Evolutionary conservation across 2,329 filamentous ascomycete species (phyloP).

Genomic region (Ustulina deusta): DNA sequence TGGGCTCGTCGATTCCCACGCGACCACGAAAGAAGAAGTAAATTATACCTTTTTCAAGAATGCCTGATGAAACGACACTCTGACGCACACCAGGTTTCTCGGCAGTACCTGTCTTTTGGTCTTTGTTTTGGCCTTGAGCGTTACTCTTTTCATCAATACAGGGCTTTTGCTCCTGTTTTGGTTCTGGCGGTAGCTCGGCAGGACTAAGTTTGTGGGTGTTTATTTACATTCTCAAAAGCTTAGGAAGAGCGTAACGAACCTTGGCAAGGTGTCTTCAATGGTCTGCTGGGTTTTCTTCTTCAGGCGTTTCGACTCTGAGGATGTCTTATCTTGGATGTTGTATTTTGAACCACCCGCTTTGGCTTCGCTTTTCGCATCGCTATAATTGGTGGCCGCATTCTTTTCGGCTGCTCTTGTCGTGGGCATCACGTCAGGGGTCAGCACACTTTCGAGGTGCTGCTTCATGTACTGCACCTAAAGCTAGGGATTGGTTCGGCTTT

Average conservation of each 20-base stretch:
- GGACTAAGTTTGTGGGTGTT: constrained; percentile 39
- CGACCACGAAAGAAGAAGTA: constrained; percentile 91
- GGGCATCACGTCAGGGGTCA: constrained; percentile 37
- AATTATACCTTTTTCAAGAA: constrained; percentile 88
- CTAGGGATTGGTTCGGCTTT: not conserved
- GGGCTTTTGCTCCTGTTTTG: constrained; percentile 33
- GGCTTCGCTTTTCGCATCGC: constrained; percentile 27
- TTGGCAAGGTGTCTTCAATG: constrained; percentile 62
- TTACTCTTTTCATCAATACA: constrained; percentile 17
- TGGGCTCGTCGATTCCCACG: constrained; percentile 77
- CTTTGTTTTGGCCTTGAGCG: constrained; percentile 58
- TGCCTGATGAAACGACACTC: constrained; percentile 58
- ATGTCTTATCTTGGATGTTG: constrained; percentile 48
- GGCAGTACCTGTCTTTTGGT: constrained; percentile 50
- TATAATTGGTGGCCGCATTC: constrained; percentile 19
- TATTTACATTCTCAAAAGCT: not conserved
- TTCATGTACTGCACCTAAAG: not conserved
- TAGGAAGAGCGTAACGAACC: constrained; percentile 34
- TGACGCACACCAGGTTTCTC: constrained; percentile 50
- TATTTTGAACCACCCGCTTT: constrained; percentile 53
- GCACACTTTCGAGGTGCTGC: not conserved
- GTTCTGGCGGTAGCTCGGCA: constrained; percentile 38
- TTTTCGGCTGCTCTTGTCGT: constrained; percentile 45
- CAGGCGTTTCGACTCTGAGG: constrained; percentile 56
- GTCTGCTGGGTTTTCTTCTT: constrained; percentile 61